Evolutionary conservation across 2,329 filamentous ascomycete species (phyloP).

Genomic region (Teratosphaeria nubilosa): DNA sequence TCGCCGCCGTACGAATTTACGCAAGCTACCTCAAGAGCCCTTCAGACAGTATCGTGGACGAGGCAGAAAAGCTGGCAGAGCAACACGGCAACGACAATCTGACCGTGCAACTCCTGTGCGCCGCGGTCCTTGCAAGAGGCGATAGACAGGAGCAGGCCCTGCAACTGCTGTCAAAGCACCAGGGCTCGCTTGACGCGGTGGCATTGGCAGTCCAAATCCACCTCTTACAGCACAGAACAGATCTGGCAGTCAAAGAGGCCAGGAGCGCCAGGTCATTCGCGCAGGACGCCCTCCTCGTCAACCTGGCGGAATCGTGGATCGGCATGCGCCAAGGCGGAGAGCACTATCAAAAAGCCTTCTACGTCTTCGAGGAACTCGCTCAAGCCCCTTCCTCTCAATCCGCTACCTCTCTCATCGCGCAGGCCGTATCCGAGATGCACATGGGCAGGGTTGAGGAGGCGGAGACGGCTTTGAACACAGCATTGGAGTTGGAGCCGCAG

Average conservation of each 20-base stretch:
- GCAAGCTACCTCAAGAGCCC: conserved; percentile 46
- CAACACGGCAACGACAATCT: conserved; percentile 59
- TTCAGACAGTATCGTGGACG: conserved; percentile 35
- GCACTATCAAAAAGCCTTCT: conserved; percentile 93
- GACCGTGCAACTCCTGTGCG: conserved; percentile 70
- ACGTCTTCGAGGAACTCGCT: conserved; percentile 93
- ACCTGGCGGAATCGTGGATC: conserved; percentile 92
- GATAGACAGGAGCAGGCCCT: conserved; percentile 81
- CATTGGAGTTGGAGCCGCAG: conserved; percentile 60
- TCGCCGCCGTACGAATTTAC: conserved; percentile 66
- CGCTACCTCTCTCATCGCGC: conserved; percentile 65
- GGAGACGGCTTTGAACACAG: conserved; percentile 73
- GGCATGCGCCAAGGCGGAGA: conserved; percentile 85
- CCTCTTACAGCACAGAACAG: conserved; percentile 79
- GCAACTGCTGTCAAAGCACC: conserved; percentile 67
- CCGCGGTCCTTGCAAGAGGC: conserved; percentile 69
- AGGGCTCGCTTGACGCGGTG: conserved; percentile 69
- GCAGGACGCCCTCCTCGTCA: conserved; percentile 86
- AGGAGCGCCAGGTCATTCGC: conserved; percentile 81
- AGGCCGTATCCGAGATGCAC: conserved; percentile 86
- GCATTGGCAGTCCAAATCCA: conserved; percentile 87
- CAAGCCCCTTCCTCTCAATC: conserved; percentile 75
- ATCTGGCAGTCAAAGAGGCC: conserved; percentile 85
- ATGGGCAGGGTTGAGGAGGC: conserved; percentile 82
- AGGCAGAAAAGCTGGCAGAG: conserved; percentile 59